These are phyloP conservation scores for Astragalus glycyphyllos DNA, from an alignment of 306 rosid species.

Conservation along the genomic window DNA sequence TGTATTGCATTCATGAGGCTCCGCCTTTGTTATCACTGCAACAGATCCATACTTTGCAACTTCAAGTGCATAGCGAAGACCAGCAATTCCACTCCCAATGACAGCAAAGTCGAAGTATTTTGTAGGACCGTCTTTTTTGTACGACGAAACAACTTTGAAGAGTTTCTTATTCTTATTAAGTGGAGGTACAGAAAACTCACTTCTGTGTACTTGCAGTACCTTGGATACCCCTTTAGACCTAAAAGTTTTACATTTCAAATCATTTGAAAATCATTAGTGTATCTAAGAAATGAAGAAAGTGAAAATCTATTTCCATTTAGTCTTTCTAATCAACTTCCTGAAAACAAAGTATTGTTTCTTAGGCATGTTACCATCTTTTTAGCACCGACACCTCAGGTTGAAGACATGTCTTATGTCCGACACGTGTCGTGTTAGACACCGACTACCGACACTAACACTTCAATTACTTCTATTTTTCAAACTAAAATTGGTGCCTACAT, in stretches of 20 bases:
- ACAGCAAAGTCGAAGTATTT: slow-evolving; percentile 80
- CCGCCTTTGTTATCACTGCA: slow-evolving; percentile 95
- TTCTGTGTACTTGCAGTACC: slow-evolving; percentile 55
- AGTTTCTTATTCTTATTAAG: slow-evolving; percentile 48
- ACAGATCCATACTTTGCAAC: slow-evolving; percentile 91
- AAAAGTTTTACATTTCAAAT: slow-evolving; percentile 39
- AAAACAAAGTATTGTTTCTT: slow-evolving; percentile 8
- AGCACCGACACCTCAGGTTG: no score
- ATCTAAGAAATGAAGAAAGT: background rate
- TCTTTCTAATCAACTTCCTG: slow-evolving; percentile 17
- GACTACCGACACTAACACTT: no score
- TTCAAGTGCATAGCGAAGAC: slow-evolving; percentile 93
- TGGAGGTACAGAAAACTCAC: slow-evolving; percentile 46
- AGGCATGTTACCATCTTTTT: background rate
- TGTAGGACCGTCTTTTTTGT: slow-evolving; percentile 62
- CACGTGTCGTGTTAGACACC: no score
- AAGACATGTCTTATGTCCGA: no score
- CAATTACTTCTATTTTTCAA: no score
- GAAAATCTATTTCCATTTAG: slow-evolving; percentile 13
- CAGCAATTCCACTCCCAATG: slow-evolving; percentile 95
- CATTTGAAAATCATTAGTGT: slow-evolving; percentile 4
- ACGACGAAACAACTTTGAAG: slow-evolving; percentile 54
- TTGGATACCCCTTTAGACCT: slow-evolving; percentile 70
- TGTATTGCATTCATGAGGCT: slow-evolving; percentile 97
- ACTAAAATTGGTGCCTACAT: no score